Evolutionary conservation across 2,329 filamentous ascomycete genomes (phyloP).

Genomic region (Colletotrichum sidae): DNA sequence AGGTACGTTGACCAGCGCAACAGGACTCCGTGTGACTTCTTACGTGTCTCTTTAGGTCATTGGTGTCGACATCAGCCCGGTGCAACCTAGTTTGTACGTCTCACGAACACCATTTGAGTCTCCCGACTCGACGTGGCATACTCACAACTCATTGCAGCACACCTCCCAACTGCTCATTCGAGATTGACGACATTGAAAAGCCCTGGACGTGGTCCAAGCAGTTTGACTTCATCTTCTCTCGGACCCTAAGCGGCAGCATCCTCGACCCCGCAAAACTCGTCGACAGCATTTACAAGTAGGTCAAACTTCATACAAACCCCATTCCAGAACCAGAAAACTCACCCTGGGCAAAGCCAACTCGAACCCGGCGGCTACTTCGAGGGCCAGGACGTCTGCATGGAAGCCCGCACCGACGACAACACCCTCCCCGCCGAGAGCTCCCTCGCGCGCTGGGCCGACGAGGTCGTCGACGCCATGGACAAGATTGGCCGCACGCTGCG

Average conservation of each 20-base stretch:
- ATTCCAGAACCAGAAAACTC: too few species aligned
- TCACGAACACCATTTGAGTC: fast-evolving
- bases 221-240: constrained; percentile 51
- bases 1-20: constrained; percentile 37
- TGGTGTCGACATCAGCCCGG: constrained; percentile 35
- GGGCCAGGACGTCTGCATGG: constrained; percentile 44
- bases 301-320: background rate
- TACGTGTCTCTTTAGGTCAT: constrained; percentile 8
- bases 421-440: constrained; percentile 45
- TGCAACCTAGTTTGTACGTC: constrained; percentile 33
- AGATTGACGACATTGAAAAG: constrained; percentile 51
- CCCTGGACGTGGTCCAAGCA: constrained; percentile 47
- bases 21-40: background rate
- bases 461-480: constrained; percentile 47
- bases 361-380: constrained; percentile 50
- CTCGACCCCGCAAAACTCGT: constrained; percentile 42
- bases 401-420: constrained; percentile 47
- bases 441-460: constrained; percentile 46
- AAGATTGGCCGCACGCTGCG: constrained; percentile 46
- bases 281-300: constrained; percentile 40
- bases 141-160: constrained; percentile 40
- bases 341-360: constrained; percentile 40
- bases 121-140: too few species aligned
- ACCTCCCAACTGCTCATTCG: constrained; percentile 59
- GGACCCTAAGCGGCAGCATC: constrained; percentile 47